phyloP scores from a whole-genome alignment of 2,329 filamentous ascomycete species.

The Trichophaea hybrida region DNA sequence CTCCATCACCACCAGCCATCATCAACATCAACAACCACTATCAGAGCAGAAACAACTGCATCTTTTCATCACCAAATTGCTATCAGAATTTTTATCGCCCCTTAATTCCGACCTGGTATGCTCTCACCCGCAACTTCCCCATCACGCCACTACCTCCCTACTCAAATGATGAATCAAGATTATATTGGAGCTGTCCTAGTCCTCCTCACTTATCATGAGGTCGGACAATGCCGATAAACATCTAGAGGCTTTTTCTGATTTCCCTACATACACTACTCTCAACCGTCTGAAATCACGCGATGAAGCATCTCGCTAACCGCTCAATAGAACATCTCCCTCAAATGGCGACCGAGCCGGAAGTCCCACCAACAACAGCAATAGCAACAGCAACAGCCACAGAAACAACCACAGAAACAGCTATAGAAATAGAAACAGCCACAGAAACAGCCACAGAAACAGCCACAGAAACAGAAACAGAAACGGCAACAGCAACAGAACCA shows the following conservation, averaged over 20 bases:
- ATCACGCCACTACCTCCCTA: neutral
- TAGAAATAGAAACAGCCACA: too few relatives aligned
- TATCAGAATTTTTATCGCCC: neutral
- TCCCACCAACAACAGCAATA: neutral
- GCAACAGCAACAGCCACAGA: neutral
- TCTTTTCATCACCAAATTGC: conserved; percentile 1
- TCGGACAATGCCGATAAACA: conserved; percentile 44
- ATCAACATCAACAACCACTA: neutral
- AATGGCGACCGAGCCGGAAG: too few relatives aligned
- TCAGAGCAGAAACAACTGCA: neutral
- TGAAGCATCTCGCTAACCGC: neutral
- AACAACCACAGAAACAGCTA: neutral
- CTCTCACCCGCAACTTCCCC: neutral
- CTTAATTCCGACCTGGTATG: neutral
- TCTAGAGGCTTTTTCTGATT: conserved; percentile 27
- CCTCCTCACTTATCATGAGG: conserved; percentile 18
- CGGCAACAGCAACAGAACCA: conserved; percentile 1
- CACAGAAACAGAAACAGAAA: neutral
- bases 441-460: conserved; percentile 1
- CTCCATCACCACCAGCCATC: conserved; percentile 4
- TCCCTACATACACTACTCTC: neutral
- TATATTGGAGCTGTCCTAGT: conserved; percentile 70
- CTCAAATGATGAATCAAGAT: conserved; percentile 41
- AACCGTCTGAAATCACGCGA: neutral
- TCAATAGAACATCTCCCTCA: neutral